These are phyloP conservation scores for Penicillium sp. DNA, from an alignment of 2,329 filamentous ascomycete species.

Conservation along the genomic window DNA sequence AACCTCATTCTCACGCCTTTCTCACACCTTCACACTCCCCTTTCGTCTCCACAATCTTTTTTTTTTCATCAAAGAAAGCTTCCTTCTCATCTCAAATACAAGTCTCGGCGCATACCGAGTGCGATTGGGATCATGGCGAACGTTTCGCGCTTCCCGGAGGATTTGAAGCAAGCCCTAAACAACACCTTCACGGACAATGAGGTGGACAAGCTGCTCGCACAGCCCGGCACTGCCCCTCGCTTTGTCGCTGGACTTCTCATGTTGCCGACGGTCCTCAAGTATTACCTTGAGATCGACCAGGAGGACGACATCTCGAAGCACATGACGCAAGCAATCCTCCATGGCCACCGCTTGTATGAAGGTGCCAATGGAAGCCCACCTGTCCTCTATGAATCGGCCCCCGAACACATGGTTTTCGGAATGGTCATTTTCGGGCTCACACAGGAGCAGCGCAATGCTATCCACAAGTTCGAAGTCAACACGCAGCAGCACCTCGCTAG, in stretches of 20 bases:
- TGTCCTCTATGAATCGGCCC: neutral
- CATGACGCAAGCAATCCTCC: conserved; percentile 32
- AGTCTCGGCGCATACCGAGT: too few species aligned
- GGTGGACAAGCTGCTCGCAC: conserved; percentile 18
- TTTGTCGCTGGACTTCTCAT: conserved; percentile 34
- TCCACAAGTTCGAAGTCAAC: too few species aligned
- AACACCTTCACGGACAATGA: conserved; percentile 26
- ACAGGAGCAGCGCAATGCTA: too few species aligned
- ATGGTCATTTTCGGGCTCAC: too few species aligned
- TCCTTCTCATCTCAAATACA: too few species aligned
- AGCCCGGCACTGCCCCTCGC: conserved; percentile 19
- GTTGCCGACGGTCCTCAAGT: conserved; percentile 34
- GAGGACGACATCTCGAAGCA: conserved; percentile 16
- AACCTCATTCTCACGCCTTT: too few species aligned
- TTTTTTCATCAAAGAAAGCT: too few species aligned
- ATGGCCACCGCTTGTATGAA: neutral
- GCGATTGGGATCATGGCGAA: conserved; percentile 17
- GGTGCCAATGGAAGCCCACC: neutral
- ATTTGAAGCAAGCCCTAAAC: conserved; percentile 25
- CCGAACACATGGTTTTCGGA: too few species aligned
- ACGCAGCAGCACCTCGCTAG: too few species aligned
- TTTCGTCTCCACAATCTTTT: too few species aligned
- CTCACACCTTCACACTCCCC: too few species aligned
- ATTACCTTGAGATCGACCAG: conserved; percentile 23
- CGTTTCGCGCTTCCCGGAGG: conserved; percentile 24